Evolutionary conservation across 768 basidiomycete genomes (phyloP).

Genomic region (Pholiota conissans): DNA sequence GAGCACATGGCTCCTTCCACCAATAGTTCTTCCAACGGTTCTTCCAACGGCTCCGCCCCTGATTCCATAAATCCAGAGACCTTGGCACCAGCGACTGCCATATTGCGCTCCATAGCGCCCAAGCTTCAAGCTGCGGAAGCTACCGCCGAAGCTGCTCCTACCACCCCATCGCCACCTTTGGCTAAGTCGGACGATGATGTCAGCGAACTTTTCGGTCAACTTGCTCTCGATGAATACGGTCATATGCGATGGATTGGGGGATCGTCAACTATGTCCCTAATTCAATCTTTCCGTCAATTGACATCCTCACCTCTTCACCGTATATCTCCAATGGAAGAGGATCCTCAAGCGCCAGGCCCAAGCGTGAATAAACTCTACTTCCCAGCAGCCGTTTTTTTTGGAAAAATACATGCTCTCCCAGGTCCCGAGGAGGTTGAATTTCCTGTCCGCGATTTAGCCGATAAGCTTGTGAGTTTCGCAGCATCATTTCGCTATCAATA

Average conservation of each 20-base stretch:
- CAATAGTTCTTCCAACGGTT: conserved; percentile 30
- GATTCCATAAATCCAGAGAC: conserved; percentile 33
- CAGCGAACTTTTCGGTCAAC: conserved; percentile 82
- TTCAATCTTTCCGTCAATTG: conserved; percentile 80
- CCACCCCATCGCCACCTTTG: conserved; percentile 32
- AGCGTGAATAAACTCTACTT: conserved; percentile 87
- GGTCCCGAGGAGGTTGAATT: conserved; percentile 86
- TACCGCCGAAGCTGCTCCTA: conserved; percentile 25
- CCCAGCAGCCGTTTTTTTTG: conserved; percentile 85
- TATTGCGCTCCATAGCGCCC: conserved; percentile 35
- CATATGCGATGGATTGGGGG: conserved; percentile 93
- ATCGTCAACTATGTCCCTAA: conserved; percentile 89
- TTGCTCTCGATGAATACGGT: conserved; percentile 86
- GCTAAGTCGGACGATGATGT: conserved; percentile 72
- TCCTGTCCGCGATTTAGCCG: conserved; percentile 80
- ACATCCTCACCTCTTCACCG: conserved; percentile 75
- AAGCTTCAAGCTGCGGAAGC: conserved; percentile 32
- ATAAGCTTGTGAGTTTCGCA: conserved; percentile 68
- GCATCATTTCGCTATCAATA: conserved; percentile 11
- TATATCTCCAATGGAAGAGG: conserved; percentile 83
- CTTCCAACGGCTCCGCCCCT: conserved; percentile 29
- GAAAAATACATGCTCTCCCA: conserved; percentile 80
- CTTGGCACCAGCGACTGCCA: conserved; percentile 34
- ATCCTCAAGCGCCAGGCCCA: conserved; percentile 74
- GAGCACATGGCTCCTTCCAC: conserved; percentile 63